A percentile compares a stretch with the other conserved stretches of the same genome.
Conservation (phyloP, 75 land plant genomes). For the Gnetum montanum region DNA sequence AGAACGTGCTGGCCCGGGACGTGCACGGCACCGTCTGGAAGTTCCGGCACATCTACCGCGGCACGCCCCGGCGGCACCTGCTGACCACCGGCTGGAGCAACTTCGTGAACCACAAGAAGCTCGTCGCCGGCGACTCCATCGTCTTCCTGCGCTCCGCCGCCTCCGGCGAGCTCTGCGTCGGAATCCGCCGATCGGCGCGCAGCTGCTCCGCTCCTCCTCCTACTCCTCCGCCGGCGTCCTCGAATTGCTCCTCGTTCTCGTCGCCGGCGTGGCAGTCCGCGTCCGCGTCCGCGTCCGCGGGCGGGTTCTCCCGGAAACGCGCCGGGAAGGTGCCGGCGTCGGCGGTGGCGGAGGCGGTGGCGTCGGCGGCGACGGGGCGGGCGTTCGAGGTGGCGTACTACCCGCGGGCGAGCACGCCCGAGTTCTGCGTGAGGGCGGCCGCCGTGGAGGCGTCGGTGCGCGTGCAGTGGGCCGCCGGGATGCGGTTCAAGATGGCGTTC, state of each 20-base stretch:
- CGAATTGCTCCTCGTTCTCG: slow-evolving; percentile 14
- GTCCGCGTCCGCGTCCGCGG: slow-evolving; percentile 1
- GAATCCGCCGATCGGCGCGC: slow-evolving; percentile 73
- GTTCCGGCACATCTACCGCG: slow-evolving; percentile 93
- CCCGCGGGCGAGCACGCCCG: slow-evolving; percentile 89
- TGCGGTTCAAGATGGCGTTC: slow-evolving; percentile 98
- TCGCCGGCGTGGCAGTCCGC: slow-evolving; percentile 23
- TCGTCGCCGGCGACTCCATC: slow-evolving; percentile 92
- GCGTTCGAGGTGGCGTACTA: slow-evolving; percentile 92
- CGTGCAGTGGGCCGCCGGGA: slow-evolving; percentile 76
- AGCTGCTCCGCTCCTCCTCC: no score
- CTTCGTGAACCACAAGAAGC: slow-evolving; percentile 98
- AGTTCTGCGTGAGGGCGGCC: slow-evolving; percentile 82
- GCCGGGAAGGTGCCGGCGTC: slow-evolving; percentile 60
- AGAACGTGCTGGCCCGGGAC: slow-evolving; percentile 83
- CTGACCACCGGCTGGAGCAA: slow-evolving; percentile 98
- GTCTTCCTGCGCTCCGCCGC: slow-evolving; percentile 77
- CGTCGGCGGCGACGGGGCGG: slow-evolving; percentile 60
- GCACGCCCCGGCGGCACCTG: slow-evolving; percentile 92
- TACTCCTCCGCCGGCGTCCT: slow-evolving; percentile 37
- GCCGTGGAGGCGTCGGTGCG: slow-evolving; percentile 63
- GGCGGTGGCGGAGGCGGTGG: slow-evolving; percentile 74
- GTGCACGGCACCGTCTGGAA: slow-evolving; percentile 94
- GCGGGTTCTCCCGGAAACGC: slow-evolving; percentile 30
- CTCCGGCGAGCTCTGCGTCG: slow-evolving; percentile 92